Percentiles rank a stretch among this genome's conserved stretches.
Evolutionary conservation across 23 red algal species (phyloP).

Genomic region (Gracilaria caudata): DNA sequence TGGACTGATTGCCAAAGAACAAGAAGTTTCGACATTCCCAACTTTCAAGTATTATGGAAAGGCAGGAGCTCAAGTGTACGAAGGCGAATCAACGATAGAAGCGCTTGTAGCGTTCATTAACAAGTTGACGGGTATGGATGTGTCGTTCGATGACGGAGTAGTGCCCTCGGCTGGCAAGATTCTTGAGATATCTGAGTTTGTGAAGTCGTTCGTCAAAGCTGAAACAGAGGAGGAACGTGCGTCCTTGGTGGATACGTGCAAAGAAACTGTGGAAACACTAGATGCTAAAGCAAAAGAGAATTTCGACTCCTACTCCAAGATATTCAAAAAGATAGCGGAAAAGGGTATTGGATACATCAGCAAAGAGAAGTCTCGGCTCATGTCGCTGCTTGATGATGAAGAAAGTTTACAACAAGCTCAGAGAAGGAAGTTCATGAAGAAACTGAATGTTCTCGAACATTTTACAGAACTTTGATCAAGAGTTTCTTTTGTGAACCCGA

Average conservation of each 20-base stretch:
- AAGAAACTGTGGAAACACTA: conserved; percentile 35
- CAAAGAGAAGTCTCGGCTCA: conserved; percentile 51
- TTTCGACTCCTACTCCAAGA: conserved; percentile 59
- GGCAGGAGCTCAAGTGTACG: conserved; percentile 22
- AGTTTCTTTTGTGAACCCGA: background rate
- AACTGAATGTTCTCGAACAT: conserved; percentile 51
- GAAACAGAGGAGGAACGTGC: conserved; percentile 28
- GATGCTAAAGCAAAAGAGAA: conserved; percentile 38
- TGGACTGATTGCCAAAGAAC: conserved; percentile 7
- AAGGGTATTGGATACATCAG: conserved; percentile 55
- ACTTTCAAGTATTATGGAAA: conserved; percentile 55
- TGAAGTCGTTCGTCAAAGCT: conserved; percentile 44
- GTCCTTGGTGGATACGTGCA: conserved; percentile 34
- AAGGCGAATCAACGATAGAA: conserved; percentile 27
- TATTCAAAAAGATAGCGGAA: conserved; percentile 45
- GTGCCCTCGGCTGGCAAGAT: conserved; percentile 33
- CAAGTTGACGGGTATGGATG: conserved; percentile 44
- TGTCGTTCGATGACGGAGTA: conserved; percentile 43
- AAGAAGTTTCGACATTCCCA: conserved; percentile 59
- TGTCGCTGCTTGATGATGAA: conserved; percentile 22
- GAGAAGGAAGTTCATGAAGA: conserved; percentile 54
- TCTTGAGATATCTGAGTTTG: conserved; percentile 33
- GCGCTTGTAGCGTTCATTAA: conserved; percentile 49
- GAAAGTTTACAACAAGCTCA: conserved; percentile 32
- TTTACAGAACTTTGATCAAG: conserved; percentile 23